Conservation (phyloP, 352 stramenopile species). For the Pythium pyrilobum region DNA sequence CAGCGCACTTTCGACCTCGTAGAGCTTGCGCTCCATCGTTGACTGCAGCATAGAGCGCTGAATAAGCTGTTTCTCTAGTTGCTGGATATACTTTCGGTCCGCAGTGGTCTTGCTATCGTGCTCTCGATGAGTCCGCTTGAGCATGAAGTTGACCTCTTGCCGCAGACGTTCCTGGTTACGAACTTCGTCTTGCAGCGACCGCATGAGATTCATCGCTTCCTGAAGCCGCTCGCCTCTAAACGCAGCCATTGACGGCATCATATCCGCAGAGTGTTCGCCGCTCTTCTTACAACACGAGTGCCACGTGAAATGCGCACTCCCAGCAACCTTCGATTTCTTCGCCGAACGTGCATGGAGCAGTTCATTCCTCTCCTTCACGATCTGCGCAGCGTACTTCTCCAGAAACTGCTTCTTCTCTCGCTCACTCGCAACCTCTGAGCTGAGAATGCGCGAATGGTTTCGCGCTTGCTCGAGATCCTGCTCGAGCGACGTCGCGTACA, state of each 20-base stretch:
- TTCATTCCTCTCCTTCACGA: constrained; percentile 85
- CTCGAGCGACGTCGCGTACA: constrained; percentile 66
- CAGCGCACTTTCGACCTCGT: constrained; percentile 59
- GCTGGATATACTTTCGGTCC: constrained; percentile 60
- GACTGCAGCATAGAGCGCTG: constrained; percentile 59
- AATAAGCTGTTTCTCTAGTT: constrained; percentile 71
- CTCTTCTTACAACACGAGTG: constrained; percentile 83
- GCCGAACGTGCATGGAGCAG: constrained; percentile 40
- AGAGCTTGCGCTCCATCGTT: constrained; percentile 62
- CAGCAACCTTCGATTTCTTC: constrained; percentile 28
- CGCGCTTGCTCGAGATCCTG: constrained; percentile 75
- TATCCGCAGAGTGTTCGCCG: constrained; percentile 48
- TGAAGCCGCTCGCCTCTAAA: constrained; percentile 76
- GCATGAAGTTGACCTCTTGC: constrained; percentile 55
- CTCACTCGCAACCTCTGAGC: constrained; percentile 40
- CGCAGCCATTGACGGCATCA: constrained; percentile 63
- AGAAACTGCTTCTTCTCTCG: constrained; percentile 78
- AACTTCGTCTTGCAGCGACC: constrained; percentile 49
- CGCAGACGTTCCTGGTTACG: constrained; percentile 56
- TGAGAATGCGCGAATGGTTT: constrained; percentile 48
- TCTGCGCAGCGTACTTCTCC: constrained; percentile 70
- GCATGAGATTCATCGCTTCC: constrained; percentile 41
- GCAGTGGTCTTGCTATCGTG: constrained; percentile 58
- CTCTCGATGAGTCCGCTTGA: constrained; percentile 71
- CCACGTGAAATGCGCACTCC: constrained; percentile 55